Percentiles rank a stretch among this genome's conserved stretches.
phyloP scores from a whole-genome alignment of 164 flowering plant species.

The Euptelea pleiosperma region DNA sequence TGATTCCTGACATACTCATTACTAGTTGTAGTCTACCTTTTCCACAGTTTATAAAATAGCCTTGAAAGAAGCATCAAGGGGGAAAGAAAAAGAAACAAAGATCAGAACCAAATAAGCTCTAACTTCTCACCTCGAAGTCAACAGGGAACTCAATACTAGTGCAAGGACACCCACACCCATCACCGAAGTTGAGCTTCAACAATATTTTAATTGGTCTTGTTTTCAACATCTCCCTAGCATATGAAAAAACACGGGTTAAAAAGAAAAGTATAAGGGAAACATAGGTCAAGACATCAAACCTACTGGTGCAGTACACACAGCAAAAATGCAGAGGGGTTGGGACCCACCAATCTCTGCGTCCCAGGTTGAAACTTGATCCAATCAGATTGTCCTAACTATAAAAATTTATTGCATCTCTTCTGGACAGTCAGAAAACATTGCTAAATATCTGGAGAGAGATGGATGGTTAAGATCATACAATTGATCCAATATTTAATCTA shows the following conservation, averaged over 20 bases:
- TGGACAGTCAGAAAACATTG: neutral
- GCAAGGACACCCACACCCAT: conserved; percentile 66
- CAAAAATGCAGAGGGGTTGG: neutral
- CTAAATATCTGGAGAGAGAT: neutral
- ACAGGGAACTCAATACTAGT: conserved; percentile 56
- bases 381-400: neutral
- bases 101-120: neutral
- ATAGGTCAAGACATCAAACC: neutral
- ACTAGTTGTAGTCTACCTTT: too few species aligned
- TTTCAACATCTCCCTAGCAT: conserved; percentile 58
- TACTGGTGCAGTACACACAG: neutral
- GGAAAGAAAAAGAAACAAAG: neutral
- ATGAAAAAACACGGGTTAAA: neutral
- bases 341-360: neutral
- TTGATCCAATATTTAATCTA: neutral
- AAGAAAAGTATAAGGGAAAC: neutral
- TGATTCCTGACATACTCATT: too few species aligned
- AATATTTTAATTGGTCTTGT: conserved; percentile 51
- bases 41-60: too few species aligned
- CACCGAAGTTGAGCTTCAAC: conserved; percentile 67
- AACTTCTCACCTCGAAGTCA: conserved; percentile 62
- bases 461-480: neutral
- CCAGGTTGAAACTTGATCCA: neutral
- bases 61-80: too few species aligned
- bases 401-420: neutral